These are phyloP conservation scores for Onygenales sp. DNA, from an alignment of 2,329 filamentous ascomycete genomes.

Conservation along the genomic window DNA sequence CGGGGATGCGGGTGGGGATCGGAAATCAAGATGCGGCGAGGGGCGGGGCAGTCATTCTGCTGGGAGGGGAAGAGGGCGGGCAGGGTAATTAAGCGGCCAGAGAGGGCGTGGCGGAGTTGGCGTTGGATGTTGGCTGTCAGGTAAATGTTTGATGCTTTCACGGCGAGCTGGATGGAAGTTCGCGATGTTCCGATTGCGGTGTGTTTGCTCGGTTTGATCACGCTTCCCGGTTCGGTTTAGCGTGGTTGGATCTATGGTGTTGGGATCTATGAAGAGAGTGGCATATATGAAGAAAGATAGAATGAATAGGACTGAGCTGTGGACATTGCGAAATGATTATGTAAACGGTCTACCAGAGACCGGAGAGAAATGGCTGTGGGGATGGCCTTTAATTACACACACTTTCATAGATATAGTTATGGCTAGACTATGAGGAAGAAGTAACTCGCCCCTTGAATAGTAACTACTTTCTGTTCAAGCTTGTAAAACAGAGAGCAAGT, in stretches of 20 bases:
- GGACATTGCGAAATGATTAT: too few relatives aligned
- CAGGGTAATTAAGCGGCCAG: not conserved
- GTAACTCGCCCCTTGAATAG: too few relatives aligned
- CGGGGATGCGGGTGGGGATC: not conserved
- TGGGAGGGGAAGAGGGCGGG: not conserved
- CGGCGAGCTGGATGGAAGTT: not conserved
- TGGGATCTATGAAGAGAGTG: not conserved
- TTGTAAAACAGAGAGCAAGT: too few relatives aligned
- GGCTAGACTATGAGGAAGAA: too few relatives aligned
- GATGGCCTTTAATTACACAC: too few relatives aligned
- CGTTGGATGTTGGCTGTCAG: not conserved
- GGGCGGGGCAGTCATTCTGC: not conserved
- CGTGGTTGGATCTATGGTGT: not conserved
- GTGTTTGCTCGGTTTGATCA: conserved; percentile 12
- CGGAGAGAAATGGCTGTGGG: too few relatives aligned
- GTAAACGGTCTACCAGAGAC: too few relatives aligned
- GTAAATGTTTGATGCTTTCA: not conserved
- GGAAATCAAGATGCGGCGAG: not conserved
- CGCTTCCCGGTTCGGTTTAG: not conserved
- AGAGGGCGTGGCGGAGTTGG: not conserved
- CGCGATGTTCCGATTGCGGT: not conserved
- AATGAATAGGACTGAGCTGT: too few relatives aligned
- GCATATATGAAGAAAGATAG: too few relatives aligned
- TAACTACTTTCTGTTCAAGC: too few relatives aligned
- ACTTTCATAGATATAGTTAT: too few relatives aligned